These are phyloP conservation scores for Coriaria nepalensis DNA, from an alignment of 306 rosid genomes.

Conservation along the genomic window DNA sequence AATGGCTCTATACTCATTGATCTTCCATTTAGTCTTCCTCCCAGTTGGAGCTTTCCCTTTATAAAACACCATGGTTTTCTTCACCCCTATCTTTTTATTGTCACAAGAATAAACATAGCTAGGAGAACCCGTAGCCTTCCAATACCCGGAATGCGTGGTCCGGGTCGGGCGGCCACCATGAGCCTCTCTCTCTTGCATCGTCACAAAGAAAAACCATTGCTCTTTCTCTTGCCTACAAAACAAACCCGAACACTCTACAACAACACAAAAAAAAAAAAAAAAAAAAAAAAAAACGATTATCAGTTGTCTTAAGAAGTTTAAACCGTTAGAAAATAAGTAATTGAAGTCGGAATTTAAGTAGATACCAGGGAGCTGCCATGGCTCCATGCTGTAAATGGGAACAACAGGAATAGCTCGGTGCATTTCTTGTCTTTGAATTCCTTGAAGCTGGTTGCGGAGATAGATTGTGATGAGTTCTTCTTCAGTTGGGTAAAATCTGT, in stretches of 20 bases:
- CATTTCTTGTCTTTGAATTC: constrained; percentile 12
- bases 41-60: constrained; percentile 74
- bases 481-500: constrained; percentile 76
- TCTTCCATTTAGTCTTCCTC: constrained; percentile 79
- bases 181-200: constrained; percentile 60
- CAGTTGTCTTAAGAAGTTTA: too few relatives aligned
- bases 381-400: constrained; percentile 49
- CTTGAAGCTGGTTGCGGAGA: constrained; percentile 45
- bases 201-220: constrained; percentile 87
- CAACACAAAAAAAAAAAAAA: too few relatives aligned
- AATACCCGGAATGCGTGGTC: constrained; percentile 62
- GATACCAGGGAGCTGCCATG: constrained; percentile 65
- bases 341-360: background rate
- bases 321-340: too few relatives aligned
- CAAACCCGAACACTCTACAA: constrained; percentile 52
- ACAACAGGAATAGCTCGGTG: constrained; percentile 45
- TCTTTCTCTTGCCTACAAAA: constrained; percentile 54
- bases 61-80: constrained; percentile 83
- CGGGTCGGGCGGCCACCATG: constrained; percentile 74
- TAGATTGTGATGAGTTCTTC: constrained; percentile 72
- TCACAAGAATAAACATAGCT: constrained; percentile 62
- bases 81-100: constrained; percentile 46
- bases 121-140: constrained; percentile 93
- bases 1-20: constrained; percentile 82
- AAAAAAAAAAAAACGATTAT: too few relatives aligned